Evolutionary conservation across 257 asterid genomes (phyloP).

Genomic region (Nicotiana attenuata): DNA sequence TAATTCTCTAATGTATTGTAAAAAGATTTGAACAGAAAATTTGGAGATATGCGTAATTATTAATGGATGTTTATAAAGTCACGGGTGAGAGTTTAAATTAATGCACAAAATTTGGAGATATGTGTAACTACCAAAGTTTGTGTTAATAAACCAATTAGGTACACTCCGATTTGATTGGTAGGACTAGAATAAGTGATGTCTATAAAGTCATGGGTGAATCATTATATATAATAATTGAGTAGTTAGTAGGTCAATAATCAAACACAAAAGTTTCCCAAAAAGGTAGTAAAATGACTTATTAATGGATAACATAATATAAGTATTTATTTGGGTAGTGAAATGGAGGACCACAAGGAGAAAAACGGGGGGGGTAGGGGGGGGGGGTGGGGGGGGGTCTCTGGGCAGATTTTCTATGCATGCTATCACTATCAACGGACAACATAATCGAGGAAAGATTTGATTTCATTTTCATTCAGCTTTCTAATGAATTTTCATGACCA

Average conservation of each 20-base stretch:
- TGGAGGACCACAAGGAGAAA: constrained; percentile 32
- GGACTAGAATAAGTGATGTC: background rate
- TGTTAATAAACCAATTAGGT: background rate
- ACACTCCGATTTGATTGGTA: background rate
- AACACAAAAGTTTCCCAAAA: background rate
- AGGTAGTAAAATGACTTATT: background rate
- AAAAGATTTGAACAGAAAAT: background rate
- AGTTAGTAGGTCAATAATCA: background rate
- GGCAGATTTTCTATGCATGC: constrained; percentile 26
- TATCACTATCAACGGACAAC: constrained; percentile 49
- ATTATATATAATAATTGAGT: background rate
- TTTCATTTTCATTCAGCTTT: constrained; percentile 38
- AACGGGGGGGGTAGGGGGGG: background rate
- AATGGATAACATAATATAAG: background rate
- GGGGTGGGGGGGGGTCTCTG: background rate
- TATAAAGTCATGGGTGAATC: background rate
- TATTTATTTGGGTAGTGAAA: background rate
- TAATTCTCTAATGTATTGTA: background rate
- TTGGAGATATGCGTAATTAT: background rate
- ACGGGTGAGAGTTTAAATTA: too few species aligned
- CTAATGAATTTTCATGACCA: constrained; percentile 2
- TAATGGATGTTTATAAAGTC: too few species aligned
- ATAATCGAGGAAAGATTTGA: constrained; percentile 50
- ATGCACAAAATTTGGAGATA: background rate
- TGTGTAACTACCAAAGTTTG: background rate